A percentile compares a stretch with the other conserved stretches of the same genome.
Evolutionary conservation across 1,284 basidiomycete species (phyloP).

Genomic region (Boletus albobrunnescens): DNA sequence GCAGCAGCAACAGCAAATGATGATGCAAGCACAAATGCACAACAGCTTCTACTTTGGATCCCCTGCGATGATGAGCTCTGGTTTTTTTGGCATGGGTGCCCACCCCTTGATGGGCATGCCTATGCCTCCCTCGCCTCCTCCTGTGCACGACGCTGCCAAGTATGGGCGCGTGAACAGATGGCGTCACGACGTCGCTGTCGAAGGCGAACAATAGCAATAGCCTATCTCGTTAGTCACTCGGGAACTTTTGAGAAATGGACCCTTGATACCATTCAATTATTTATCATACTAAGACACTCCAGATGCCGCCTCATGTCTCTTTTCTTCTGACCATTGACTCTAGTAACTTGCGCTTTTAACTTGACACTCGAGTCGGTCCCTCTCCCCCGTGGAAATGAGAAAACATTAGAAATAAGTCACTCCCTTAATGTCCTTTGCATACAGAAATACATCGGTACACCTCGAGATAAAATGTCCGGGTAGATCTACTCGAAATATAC

Average conservation of each 20-base stretch:
- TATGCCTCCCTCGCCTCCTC: constrained; percentile 54
- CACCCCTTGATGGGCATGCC: constrained; percentile 50
- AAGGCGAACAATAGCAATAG: constrained; percentile 43
- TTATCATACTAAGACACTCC: constrained; percentile 1
- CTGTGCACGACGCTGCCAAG: constrained; percentile 59
- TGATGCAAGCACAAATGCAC: constrained; percentile 73
- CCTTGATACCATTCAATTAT: constrained; percentile 10
- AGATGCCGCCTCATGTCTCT: background rate
- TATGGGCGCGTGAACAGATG: constrained; percentile 70
- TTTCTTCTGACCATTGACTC: background rate
- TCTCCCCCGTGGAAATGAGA: background rate
- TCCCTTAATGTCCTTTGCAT: constrained; percentile 34
- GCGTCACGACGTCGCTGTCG: constrained; percentile 71
- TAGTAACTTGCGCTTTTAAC: constrained; percentile 8
- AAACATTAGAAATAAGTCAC: constrained; percentile 34
- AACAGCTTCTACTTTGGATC: constrained; percentile 67
- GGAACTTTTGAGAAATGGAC: constrained; percentile 11
- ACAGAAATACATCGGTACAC: constrained; percentile 36
- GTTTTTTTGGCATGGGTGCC: constrained; percentile 50
- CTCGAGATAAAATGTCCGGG: constrained; percentile 31
- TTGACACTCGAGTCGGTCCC: background rate
- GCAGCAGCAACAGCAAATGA: constrained; percentile 60
- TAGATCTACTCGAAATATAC: constrained; percentile 39
- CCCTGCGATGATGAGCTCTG: constrained; percentile 61
- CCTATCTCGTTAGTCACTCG: constrained; percentile 8